Evolutionary conservation across 2,329 filamentous ascomycete genomes (phyloP).

Genomic region (Aspergillus ochraceoroseus): DNA sequence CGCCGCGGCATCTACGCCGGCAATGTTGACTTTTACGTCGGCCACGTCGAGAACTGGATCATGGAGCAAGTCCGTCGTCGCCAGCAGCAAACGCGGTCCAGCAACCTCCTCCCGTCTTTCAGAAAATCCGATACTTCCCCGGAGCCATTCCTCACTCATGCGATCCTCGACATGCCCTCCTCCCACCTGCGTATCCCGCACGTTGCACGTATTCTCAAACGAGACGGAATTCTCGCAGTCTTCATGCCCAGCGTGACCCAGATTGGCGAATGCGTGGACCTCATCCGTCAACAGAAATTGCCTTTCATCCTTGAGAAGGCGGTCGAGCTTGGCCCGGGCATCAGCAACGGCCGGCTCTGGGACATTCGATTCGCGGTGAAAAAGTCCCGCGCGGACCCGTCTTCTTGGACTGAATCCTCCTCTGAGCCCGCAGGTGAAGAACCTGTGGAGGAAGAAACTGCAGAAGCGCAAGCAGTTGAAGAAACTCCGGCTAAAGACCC

Average conservation of each 20-base stretch:
- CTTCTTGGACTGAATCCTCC: slow-evolving; percentile 27
- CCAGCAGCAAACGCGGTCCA: neutral
- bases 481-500: slow-evolving; percentile 19
- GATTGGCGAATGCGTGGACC: slow-evolving; percentile 59
- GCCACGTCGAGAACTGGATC: slow-evolving; percentile 61
- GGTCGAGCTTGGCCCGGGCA: slow-evolving; percentile 44
- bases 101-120: slow-evolving; percentile 16
- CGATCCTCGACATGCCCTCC: slow-evolving; percentile 67
- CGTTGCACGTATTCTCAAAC: slow-evolving; percentile 52
- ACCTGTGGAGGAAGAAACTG: slow-evolving; percentile 14
- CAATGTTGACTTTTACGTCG: slow-evolving; percentile 69
- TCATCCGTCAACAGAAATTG: slow-evolving; percentile 51
- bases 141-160: slow-evolving; percentile 64
- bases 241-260: slow-evolving; percentile 78
- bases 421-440: slow-evolving; percentile 15
- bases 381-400: slow-evolving; percentile 35
- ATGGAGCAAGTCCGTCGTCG: slow-evolving; percentile 47
- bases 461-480: slow-evolving; percentile 6
- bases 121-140: slow-evolving; percentile 18
- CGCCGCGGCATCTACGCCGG: slow-evolving; percentile 64
- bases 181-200: slow-evolving; percentile 50
- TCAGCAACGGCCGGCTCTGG: slow-evolving; percentile 47
- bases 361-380: slow-evolving; percentile 43
- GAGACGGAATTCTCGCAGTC: slow-evolving; percentile 61
- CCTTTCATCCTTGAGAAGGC: slow-evolving; percentile 49